Conservation (phyloP, 2,329 filamentous ascomycete genomes). For the Cryphonectria nitschkei region DNA sequence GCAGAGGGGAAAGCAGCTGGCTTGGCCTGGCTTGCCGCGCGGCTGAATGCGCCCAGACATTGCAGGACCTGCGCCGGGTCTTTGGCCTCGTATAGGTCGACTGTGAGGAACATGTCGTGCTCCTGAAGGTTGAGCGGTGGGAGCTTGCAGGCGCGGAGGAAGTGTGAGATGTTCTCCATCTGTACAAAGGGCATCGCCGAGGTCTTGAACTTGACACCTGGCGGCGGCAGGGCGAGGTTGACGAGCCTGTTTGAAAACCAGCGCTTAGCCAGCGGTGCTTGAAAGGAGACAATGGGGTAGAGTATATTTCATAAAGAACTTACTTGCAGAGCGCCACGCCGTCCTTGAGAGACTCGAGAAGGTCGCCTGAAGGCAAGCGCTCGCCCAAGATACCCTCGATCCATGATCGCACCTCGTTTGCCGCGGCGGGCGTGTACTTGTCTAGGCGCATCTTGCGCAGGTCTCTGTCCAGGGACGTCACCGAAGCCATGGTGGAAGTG, state of each 20-base stretch:
- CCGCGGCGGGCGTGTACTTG: constrained; percentile 89
- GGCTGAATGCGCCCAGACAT: constrained; percentile 88
- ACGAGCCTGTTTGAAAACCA: constrained; percentile 62
- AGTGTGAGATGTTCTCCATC: constrained; percentile 99
- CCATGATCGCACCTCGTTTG: constrained; percentile 83
- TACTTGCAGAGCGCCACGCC: constrained; percentile 92
- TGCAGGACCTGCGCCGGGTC: constrained; percentile 96
- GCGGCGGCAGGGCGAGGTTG: constrained; percentile 76
- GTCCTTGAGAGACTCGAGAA: constrained; percentile 86
- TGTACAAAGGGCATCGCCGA: constrained; percentile 97
- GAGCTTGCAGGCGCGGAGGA: constrained; percentile 83
- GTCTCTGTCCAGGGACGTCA: constrained; percentile 92
- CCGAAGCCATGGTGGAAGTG: constrained; percentile 75
- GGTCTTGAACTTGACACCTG: constrained; percentile 85
- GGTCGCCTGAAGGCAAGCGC: constrained; percentile 70
- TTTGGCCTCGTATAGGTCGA: constrained; percentile 94
- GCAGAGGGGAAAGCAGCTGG: constrained; percentile 73
- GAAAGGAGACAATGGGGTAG: not conserved
- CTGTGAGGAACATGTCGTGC: constrained; percentile 95
- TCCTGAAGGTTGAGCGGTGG: constrained; percentile 85
- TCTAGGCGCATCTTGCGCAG: constrained; percentile 90
- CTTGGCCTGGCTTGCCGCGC: constrained; percentile 75
- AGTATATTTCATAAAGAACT: constrained; percentile 35
- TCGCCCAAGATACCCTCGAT: constrained; percentile 82
- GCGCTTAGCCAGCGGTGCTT: constrained; percentile 12